Evolutionary conservation across 163 green algal species (phyloP).

Genomic region (Trebouxiophyceae sp.): DNA sequence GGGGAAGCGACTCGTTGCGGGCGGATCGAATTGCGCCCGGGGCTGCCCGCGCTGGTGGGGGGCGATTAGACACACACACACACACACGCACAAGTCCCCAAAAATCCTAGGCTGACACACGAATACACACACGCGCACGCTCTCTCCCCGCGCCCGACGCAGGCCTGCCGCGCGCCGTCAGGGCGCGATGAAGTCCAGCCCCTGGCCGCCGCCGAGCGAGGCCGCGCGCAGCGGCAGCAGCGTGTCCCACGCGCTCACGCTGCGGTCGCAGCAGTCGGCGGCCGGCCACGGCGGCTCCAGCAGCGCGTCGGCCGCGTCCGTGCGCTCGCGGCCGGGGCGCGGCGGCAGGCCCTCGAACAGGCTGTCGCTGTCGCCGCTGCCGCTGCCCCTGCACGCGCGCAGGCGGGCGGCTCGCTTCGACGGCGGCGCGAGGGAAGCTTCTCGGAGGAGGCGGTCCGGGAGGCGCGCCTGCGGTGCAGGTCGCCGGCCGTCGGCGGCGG

Average conservation of each 20-base stretch:
- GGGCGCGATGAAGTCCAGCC: conserved; percentile 27
- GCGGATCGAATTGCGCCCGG: too few relatives aligned
- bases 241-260: conserved; percentile 13
- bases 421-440: not conserved
- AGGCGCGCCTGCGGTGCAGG: not conserved
- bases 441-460: not conserved
- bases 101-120: too few relatives aligned
- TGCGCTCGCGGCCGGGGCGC: not conserved
- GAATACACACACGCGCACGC: too few relatives aligned
- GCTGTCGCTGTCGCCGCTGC: not conserved
- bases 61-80: too few relatives aligned
- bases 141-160: too few relatives aligned
- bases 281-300: not conserved
- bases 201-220: conserved; percentile 1
- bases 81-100: too few relatives aligned
- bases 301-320: not conserved
- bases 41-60: too few relatives aligned
- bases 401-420: not conserved
- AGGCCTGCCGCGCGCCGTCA: conserved; percentile 9
- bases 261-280: conserved; percentile 25
- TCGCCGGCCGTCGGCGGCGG: not conserved
- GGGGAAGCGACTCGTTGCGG: too few relatives aligned
- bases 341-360: not conserved
- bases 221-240: not conserved
- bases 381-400: not conserved